A percentile compares a stretch with the other conserved stretches of the same genome.
Evolutionary conservation across 352 stramenopile species (phyloP).

Genomic region (Pythium diclinum): DNA sequence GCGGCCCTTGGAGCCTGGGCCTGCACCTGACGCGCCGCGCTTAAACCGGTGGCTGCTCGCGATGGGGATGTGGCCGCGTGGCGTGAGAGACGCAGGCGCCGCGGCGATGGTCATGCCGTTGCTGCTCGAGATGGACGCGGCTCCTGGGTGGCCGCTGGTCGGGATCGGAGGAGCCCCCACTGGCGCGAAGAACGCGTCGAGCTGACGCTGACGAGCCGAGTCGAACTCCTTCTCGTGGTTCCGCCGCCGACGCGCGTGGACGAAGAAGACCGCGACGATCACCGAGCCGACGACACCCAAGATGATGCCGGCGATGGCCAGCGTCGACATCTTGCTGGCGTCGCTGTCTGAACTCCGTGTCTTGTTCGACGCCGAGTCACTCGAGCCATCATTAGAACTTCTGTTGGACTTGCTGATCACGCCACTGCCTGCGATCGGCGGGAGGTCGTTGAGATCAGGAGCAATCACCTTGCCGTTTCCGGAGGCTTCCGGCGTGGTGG

Average conservation of each 20-base stretch:
- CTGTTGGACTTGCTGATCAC: slow-evolving; percentile 12
- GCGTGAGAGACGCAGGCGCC: slow-evolving; percentile 6
- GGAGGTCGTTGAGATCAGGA: slow-evolving; percentile 7
- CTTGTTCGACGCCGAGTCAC: slow-evolving; percentile 16
- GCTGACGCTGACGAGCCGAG: slow-evolving; percentile 21
- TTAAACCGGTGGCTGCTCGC: slow-evolving; percentile 46
- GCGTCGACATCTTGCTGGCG: slow-evolving; percentile 8
- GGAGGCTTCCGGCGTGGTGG: slow-evolving; percentile 17
- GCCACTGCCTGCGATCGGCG: slow-evolving; percentile 12
- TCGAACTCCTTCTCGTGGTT: slow-evolving; percentile 20
- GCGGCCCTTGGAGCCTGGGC: slow-evolving; percentile 2
- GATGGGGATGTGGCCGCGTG: slow-evolving; percentile 26
- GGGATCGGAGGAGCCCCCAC: slow-evolving; percentile 3
- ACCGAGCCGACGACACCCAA: slow-evolving; percentile 45
- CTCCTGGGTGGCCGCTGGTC: slow-evolving; percentile 14
- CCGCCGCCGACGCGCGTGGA: slow-evolving; percentile 34
- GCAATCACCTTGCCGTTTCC: slow-evolving; percentile 11
- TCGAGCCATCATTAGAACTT: background rate
- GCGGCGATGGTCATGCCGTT: slow-evolving; percentile 21
- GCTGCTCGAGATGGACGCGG: slow-evolving; percentile 13
- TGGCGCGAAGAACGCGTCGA: slow-evolving; percentile 19
- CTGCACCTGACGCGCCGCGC: slow-evolving; percentile 11
- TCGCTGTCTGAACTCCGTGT: slow-evolving; percentile 15
- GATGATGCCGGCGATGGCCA: slow-evolving; percentile 40
- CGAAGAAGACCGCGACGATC: slow-evolving; percentile 53